Evolutionary conservation across 2,329 filamentous ascomycete species (phyloP).

Genomic region (Akanthomyces uredinophilus): DNA sequence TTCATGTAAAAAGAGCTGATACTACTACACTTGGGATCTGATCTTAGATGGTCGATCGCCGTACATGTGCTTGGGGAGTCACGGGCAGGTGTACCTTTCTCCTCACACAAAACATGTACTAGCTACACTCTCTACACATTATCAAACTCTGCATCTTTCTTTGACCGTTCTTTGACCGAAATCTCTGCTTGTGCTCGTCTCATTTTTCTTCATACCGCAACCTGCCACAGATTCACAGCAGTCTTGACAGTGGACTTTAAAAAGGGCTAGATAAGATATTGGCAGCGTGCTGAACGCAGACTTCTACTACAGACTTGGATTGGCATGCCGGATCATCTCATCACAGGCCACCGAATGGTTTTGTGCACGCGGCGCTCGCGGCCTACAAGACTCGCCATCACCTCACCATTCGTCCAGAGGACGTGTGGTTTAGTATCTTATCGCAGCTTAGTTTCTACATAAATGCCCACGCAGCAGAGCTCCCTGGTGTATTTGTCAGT

Average conservation of each 20-base stretch:
- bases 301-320: not conserved
- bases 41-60: not conserved
- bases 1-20: not conserved
- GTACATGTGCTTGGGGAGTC: not conserved
- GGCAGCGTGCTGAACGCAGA: too few species aligned
- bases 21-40: not conserved
- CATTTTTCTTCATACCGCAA: too few species aligned
- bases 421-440: constrained; percentile 46
- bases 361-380: constrained; percentile 29
- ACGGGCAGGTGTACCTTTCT: too few species aligned
- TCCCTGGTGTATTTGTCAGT: constrained; percentile 35
- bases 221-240: not conserved
- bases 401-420: constrained; percentile 42
- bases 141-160: too few species aligned
- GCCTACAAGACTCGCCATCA: constrained; percentile 39
- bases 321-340: too few species aligned
- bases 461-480: constrained; percentile 37
- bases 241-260: not conserved
- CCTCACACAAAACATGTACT: too few species aligned
- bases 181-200: too few species aligned
- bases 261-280: too few species aligned
- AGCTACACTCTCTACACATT: too few species aligned
- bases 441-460: constrained; percentile 39
- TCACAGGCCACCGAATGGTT: constrained; percentile 27
- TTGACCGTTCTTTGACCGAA: too few species aligned